phyloP scores from a whole-genome alignment of 345 rosid species.

The Lagerstroemia speciosa region DNA sequence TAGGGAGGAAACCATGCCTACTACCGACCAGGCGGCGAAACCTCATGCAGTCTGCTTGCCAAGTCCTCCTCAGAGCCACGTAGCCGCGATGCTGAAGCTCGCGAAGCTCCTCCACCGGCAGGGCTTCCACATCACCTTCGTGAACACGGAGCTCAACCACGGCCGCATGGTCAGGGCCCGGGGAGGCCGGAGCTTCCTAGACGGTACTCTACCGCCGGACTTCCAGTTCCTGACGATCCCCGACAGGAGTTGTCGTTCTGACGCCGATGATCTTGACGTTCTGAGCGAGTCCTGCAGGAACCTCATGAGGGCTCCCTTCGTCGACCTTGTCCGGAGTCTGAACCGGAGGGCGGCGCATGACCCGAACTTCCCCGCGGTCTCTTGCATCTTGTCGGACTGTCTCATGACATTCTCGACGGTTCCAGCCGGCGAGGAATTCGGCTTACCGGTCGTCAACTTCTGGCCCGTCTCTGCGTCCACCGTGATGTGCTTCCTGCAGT shows the following conservation, averaged over 20 bases:
- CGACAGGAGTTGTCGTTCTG: conserved; percentile 5
- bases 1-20: too few species aligned
- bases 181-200: neutral
- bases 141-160: conserved; percentile 17
- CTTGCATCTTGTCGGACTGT: neutral
- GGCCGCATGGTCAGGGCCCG: conserved; percentile 10
- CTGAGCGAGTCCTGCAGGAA: neutral
- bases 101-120: conserved; percentile 17
- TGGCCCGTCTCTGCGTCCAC: neutral
- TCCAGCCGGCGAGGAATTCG: conserved; percentile 4
- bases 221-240: conserved; percentile 13
- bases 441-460: neutral
- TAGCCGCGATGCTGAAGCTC: conserved; percentile 11
- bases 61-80: conserved; percentile 16
- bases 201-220: neutral
- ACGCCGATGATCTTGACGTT: neutral
- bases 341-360: neutral
- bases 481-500: neutral
- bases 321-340: neutral
- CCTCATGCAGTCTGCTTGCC: conserved; percentile 17
- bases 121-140: conserved; percentile 18
- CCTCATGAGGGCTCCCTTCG: neutral
- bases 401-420: conserved; percentile 4
- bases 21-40: too few species aligned
- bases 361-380: neutral